Evolutionary conservation across 2,329 filamentous ascomycete genomes (phyloP), one percentile per base, ranked within the genome.

Genomic region (Fusarium zealandicum): DNA sequence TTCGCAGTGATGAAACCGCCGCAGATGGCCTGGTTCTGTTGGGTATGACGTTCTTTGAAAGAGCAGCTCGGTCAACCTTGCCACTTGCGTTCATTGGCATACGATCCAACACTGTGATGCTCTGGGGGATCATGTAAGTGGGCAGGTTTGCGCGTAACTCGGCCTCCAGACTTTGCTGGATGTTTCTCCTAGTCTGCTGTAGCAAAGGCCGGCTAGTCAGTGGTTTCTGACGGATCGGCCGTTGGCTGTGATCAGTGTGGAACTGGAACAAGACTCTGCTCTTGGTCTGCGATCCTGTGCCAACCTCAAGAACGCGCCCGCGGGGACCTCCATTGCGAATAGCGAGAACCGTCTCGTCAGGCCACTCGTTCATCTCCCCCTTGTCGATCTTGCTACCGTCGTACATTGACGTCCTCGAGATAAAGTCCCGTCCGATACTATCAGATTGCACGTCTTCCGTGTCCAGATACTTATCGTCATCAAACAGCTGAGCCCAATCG

Each of bases 371-470:
- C 66, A 69, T 69, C 30, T 69, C 65, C 2, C 16, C 20, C 41
- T 32, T 13, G 25, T 46, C 18, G 13, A 55, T 55, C 18, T 25
- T n/a, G 2, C 17, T 45, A 7, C 65, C 63, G 35, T 69, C 60
- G 20, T 68, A 69, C 60, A 66, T 66, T 1, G 67, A 69, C 7
- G 48, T 66, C 68, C 67, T 69, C 0, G 65, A 65, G 2, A 56
- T 44, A 20, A 69, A 70, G 20, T 69, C 67, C 1, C 45, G 41
- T 2, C 67, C 67, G 9, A 67, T 50, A 6, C 31, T 47, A 3
- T 40, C 22, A 1, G 22, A 12, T 13, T 58, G 18, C 4, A 63
- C 32, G 6, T 42, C 31, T 3, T 59, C 54, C n/a, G 65, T 48
- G 3, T 47, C 43, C 11, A 35, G 25, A 31, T 65, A 67, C 2